Evolutionary conservation across 164 flowering plant species (phyloP).

Genomic region (Magnolia officinalis): DNA sequence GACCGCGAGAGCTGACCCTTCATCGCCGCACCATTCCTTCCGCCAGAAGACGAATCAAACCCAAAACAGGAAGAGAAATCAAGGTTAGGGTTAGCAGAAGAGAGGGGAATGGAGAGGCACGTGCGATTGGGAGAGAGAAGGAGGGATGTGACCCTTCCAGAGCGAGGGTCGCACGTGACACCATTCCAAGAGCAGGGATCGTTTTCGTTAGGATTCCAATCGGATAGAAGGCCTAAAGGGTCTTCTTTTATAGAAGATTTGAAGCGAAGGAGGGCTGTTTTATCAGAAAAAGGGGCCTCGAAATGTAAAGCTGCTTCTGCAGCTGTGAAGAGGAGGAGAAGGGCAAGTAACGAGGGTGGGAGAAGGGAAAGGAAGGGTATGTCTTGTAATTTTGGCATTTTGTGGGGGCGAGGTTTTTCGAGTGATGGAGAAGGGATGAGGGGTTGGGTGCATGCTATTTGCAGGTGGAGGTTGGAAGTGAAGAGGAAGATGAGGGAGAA

Average conservation of each 20-base stretch:
- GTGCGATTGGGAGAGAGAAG: neutral
- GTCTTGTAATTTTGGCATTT: slow-evolving; percentile 15
- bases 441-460: neutral
- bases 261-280: slow-evolving; percentile 38
- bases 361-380: slow-evolving; percentile 1
- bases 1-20: slow-evolving; percentile 42
- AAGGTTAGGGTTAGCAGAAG: slow-evolving; percentile 26
- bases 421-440: neutral
- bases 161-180: slow-evolving; percentile 47
- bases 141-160: slow-evolving; percentile 35
- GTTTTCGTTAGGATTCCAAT: slow-evolving; percentile 34
- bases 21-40: slow-evolving; percentile 11
- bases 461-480: neutral
- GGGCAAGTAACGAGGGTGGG: slow-evolving; percentile 8
- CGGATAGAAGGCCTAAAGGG: slow-evolving; percentile 47
- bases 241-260: slow-evolving; percentile 45
- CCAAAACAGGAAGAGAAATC: slow-evolving; percentile 18
- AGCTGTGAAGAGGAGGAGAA: neutral
- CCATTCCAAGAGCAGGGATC: slow-evolving; percentile 69
- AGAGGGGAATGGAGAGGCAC: slow-evolving; percentile 22
- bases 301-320: neutral
- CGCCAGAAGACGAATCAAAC: slow-evolving; percentile 36
- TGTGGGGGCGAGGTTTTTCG: neutral
- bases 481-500: slow-evolving; percentile 7
- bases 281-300: slow-evolving; percentile 26